Evolutionary conservation across 257 asterid genomes (phyloP).

Genomic region (Nyctanthes arbortristis): DNA sequence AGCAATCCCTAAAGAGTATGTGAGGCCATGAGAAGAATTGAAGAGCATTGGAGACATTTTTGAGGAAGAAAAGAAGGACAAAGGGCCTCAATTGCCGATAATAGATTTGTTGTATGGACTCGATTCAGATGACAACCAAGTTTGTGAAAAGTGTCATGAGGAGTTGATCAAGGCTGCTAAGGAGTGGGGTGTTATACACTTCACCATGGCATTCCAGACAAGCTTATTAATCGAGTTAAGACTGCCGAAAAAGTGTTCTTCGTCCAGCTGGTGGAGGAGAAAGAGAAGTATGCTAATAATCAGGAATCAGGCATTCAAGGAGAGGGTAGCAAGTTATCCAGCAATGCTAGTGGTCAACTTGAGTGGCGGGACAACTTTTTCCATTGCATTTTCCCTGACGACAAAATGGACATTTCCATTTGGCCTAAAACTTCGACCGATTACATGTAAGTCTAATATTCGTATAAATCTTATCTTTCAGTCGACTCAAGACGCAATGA

Average conservation of each 20-base stretch:
- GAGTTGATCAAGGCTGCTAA: conserved; percentile 67
- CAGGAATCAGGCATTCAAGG: conserved; percentile 81
- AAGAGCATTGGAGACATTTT: conserved; percentile 58
- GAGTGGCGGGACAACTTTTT: conserved; percentile 97
- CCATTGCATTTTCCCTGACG: conserved; percentile 63
- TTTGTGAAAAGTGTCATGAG: conserved; percentile 40
- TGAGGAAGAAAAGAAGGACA: conserved; percentile 49
- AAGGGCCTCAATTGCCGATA: conserved; percentile 64
- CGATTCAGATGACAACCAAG: conserved; percentile 41
- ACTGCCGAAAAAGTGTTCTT: conserved; percentile 62
- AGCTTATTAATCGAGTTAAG: conserved; percentile 51
- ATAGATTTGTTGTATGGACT: conserved; percentile 53
- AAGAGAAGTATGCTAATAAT: conserved; percentile 90
- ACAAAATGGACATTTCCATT: conserved; percentile 55
- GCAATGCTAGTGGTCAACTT: conserved; percentile 66
- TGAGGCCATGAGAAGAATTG: conserved; percentile 70
- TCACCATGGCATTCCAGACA: conserved; percentile 69
- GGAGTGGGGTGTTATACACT: conserved; percentile 97
- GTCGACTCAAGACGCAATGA: too few species aligned
- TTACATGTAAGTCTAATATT: conserved; percentile 57
- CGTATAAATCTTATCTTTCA: too few species aligned
- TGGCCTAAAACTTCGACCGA: conserved; percentile 81
- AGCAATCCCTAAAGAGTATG: conserved; percentile 73
- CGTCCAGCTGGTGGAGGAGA: conserved; percentile 68
- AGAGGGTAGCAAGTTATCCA: conserved; percentile 85